A percentile compares a stretch with the other conserved stretches of the same genome.
phyloP scores from a whole-genome alignment of 2,329 filamentous ascomycete species.

The Aspergillus spinulosporus region DNA sequence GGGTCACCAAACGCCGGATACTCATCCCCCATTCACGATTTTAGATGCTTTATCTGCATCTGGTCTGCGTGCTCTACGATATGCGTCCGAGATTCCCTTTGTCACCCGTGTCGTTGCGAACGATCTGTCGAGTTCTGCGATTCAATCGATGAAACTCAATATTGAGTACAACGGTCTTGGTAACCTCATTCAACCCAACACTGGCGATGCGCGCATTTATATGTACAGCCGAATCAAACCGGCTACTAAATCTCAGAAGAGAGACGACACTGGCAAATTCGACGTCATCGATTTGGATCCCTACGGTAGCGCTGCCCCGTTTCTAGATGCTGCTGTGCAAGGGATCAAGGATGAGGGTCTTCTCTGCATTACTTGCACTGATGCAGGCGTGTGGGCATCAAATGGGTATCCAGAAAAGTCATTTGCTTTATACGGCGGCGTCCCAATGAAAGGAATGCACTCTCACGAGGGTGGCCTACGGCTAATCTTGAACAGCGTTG shows the following conservation, averaged over 20 bases:
- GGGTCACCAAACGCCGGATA: constrained; percentile 15
- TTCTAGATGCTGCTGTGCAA: constrained; percentile 88
- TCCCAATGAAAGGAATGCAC: constrained; percentile 78
- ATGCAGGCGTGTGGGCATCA: constrained; percentile 92
- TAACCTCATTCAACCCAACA: constrained; percentile 69
- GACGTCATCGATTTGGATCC: constrained; percentile 96
- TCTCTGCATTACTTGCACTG: constrained; percentile 93
- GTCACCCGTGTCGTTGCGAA: constrained; percentile 82
- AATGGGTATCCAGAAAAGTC: constrained; percentile 93
- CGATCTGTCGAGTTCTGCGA: constrained; percentile 76
- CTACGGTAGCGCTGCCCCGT: constrained; percentile 89
- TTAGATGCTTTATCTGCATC: constrained; percentile 94
- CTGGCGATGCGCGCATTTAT: constrained; percentile 81
- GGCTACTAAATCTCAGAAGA: constrained; percentile 39
- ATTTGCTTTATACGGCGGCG: constrained; percentile 87
- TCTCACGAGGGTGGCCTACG: constrained; percentile 89
- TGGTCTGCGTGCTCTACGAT: constrained; percentile 84
- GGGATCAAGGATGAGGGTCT: constrained; percentile 84
- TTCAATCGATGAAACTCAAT: constrained; percentile 79
- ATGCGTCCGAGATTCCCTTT: constrained; percentile 86
- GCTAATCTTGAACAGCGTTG: constrained; percentile 79
- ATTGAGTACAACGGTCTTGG: constrained; percentile 77
- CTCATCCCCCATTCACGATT: constrained; percentile 65
- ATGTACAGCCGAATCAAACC: constrained; percentile 74
- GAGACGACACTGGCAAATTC: constrained; percentile 59